Percentiles rank a stretch among this genome's conserved stretches.
Conservation (phyloP, 495 filamentous ascomycete genomes). For the Lasiosphaeria miniovina region DNA sequence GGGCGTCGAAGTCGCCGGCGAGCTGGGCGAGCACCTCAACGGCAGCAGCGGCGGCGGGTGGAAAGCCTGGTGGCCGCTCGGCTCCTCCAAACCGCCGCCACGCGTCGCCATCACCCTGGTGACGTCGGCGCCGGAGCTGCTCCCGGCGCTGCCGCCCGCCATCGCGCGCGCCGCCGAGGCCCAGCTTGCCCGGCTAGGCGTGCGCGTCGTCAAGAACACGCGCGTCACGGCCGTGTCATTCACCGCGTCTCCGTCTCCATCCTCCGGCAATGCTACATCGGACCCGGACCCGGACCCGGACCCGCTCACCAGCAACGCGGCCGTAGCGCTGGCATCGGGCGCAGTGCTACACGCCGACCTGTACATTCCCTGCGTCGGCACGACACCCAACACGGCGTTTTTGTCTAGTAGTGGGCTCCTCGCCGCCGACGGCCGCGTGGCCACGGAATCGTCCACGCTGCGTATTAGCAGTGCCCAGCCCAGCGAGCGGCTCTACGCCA, state of each 20-base stretch:
- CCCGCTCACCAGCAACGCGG: background rate
- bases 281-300: too few relatives aligned
- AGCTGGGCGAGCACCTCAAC: slow-evolving; percentile 54
- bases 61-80: slow-evolving; percentile 3
- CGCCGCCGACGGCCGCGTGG: slow-evolving; percentile 26
- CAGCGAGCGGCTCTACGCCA: slow-evolving; percentile 28
- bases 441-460: slow-evolving; percentile 33
- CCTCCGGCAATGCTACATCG: too few relatives aligned
- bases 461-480: slow-evolving; percentile 26
- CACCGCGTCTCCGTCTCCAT: background rate
- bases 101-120: slow-evolving; percentile 48
- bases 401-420: slow-evolving; percentile 15
- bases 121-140: slow-evolving; percentile 22
- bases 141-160: slow-evolving; percentile 29
- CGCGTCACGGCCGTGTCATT: slow-evolving; percentile 20
- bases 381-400: slow-evolving; percentile 35
- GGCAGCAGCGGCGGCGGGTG: slow-evolving; percentile 22
- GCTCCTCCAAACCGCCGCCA: slow-evolving; percentile 18
- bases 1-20: slow-evolving; percentile 61
- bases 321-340: slow-evolving; percentile 26
- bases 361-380: slow-evolving; percentile 39
- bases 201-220: slow-evolving; percentile 29
- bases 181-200: slow-evolving; percentile 32
- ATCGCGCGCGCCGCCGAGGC: slow-evolving; percentile 29
- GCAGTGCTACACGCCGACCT: slow-evolving; percentile 30